phyloP scores from a whole-genome alignment of 805 yeast genomes.

The Candida fluviatilis region DNA sequence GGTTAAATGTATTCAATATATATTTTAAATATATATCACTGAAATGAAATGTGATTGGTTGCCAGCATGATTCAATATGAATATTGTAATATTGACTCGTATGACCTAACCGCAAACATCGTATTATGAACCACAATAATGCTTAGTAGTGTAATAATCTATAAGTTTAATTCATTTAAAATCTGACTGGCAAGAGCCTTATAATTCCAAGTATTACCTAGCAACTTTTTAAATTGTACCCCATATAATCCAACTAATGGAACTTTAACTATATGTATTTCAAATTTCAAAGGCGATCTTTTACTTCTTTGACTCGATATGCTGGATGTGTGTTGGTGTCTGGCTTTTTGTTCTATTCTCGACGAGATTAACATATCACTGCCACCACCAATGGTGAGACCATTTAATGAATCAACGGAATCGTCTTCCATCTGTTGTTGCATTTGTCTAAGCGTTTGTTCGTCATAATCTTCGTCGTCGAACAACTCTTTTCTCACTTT shows the following conservation, averaged over 20 bases:
- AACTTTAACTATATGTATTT: slow-evolving; percentile 87
- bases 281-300: slow-evolving; percentile 71
- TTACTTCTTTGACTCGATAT: slow-evolving; percentile 19
- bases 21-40: too few species aligned
- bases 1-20: too few species aligned
- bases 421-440: slow-evolving; percentile 47
- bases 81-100: too few species aligned
- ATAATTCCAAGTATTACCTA: slow-evolving; percentile 94
- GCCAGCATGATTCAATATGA: too few species aligned
- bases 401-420: slow-evolving; percentile 54
- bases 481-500: slow-evolving; percentile 26
- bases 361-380: slow-evolving; percentile 60
- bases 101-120: too few species aligned
- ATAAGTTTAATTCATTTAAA: slow-evolving; percentile 65
- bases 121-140: not conserved
- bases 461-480: slow-evolving; percentile 24
- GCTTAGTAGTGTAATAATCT: not conserved
- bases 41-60: too few species aligned
- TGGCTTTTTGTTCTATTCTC: slow-evolving; percentile 49
- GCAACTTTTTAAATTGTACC: slow-evolving; percentile 87
- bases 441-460: slow-evolving; percentile 22
- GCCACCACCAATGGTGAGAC: slow-evolving; percentile 44
- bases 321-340: slow-evolving; percentile 29
- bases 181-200: slow-evolving; percentile 86
- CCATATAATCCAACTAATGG: slow-evolving; percentile 89